Evolutionary conservation across 2,329 filamentous ascomycete genomes (phyloP).

Genomic region (Stagonosporopsis cucurbitacearum): DNA sequence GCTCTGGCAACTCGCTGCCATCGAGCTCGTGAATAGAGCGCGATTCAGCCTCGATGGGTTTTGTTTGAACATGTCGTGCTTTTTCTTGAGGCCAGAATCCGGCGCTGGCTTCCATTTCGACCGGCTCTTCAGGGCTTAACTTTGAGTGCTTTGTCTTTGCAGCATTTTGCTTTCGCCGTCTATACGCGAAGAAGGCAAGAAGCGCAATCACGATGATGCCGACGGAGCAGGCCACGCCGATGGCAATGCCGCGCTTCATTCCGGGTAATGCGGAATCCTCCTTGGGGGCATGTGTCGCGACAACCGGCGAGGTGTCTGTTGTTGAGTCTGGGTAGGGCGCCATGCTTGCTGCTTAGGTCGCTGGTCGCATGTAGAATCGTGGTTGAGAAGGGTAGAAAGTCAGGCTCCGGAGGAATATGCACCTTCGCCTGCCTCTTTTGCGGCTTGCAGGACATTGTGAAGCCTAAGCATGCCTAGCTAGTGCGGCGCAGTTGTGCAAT

Average conservation of each 20-base stretch:
- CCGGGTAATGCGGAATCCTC: slow-evolving; percentile 30
- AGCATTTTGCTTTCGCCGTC: slow-evolving; percentile 26
- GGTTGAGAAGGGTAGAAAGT: not conserved
- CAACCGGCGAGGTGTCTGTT: slow-evolving; percentile 1
- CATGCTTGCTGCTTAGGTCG: slow-evolving; percentile 5
- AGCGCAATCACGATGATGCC: slow-evolving; percentile 31
- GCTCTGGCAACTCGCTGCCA: slow-evolving; percentile 28
- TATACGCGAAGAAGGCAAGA: slow-evolving; percentile 30
- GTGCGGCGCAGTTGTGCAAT: slow-evolving; percentile 21
- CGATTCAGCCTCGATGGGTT: slow-evolving; percentile 32
- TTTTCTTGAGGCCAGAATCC: slow-evolving; percentile 24
- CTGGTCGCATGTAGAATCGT: not conserved
- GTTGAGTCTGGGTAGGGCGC: slow-evolving; percentile 13
- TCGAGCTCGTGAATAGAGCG: slow-evolving; percentile 32
- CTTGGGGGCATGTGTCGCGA: not conserved
- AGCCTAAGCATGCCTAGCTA: slow-evolving; percentile 8
- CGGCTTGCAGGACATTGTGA: slow-evolving; percentile 12
- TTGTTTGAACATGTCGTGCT: slow-evolving; percentile 10
- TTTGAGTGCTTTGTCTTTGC: slow-evolving; percentile 9
- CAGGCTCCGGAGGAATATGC: slow-evolving; percentile 1
- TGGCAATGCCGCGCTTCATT: slow-evolving; percentile 40
- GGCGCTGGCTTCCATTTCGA: slow-evolving; percentile 10
- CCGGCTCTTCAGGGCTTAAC: slow-evolving; percentile 9
- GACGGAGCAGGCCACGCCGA: slow-evolving; percentile 35
- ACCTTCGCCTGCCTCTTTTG: slow-evolving; percentile 1